Evolutionary conservation across 1,139 yeast species (phyloP), one percentile per base, ranked within the genome.

Genomic region (Meyerozyma sp.): DNA sequence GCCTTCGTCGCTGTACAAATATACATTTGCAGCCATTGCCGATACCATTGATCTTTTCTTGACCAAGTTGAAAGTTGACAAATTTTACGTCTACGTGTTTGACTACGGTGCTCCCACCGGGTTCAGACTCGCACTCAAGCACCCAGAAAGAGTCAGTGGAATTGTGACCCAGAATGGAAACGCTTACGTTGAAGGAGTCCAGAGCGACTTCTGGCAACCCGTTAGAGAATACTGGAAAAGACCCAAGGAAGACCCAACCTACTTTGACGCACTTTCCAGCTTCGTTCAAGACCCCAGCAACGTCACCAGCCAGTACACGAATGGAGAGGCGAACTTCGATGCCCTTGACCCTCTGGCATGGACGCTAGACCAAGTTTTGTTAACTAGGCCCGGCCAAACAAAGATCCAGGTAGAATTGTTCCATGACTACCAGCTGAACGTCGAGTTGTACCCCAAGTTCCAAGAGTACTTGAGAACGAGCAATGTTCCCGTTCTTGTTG

Each of bases 101-200:
- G 77, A 72, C 46, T 72, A 70, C 47, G 77, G 77, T 32, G 65
- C 75, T 3, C 76, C 75, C 8, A 61, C 63, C 7, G 76, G 68
- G 0, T 55, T 63, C 32, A 59, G 73, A 45, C 46, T 72, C 36
- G 67, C 70, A 2, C 48, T 67, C 41, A 58, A 52, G 34, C 48
- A 58, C 11, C 68, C 73, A 6, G 48, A 52, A 5, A 49, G 51
- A 11, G 55, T 72, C 20, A 44, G 55, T 8, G 68, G 61, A 1
- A 49, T 72, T 25, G 53, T 70, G 42, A 42, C 63, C 23, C 77
- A 73, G 52, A 72, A 71, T 46, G 77, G 76, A 13, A 71, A 70
- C 52, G 73, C 75, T 14, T 72, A 71, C 45, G 65, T 52, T 6
- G 74, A 66, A 43, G 76, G 75, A 4, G 43, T 70, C 11, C 62